These are phyloP conservation scores for Beauveria varroae DNA, from an alignment of 2,329 filamentous ascomycete species.

Conservation along the genomic window DNA sequence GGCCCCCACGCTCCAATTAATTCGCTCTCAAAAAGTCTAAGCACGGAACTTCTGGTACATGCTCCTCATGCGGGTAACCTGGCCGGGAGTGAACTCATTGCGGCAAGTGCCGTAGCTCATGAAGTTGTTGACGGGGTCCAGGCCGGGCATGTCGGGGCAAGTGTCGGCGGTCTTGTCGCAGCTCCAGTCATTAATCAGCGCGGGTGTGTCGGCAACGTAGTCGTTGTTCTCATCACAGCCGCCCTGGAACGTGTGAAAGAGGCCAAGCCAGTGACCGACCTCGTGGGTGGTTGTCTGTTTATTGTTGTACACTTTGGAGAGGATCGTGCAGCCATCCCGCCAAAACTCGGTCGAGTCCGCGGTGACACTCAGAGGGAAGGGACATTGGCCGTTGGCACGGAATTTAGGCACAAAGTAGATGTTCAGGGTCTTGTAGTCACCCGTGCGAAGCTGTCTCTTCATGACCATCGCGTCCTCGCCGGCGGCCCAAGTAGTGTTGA, in stretches of 20 bases:
- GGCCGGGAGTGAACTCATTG: conserved; percentile 12
- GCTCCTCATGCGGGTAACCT: conserved; percentile 9
- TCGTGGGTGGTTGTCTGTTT: conserved; percentile 26
- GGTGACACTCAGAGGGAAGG: conserved; percentile 29
- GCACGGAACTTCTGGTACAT: conserved; percentile 10
- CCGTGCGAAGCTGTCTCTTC: conserved; percentile 38
- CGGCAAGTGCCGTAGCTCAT: conserved; percentile 13
- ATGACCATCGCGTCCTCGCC: conserved; percentile 33
- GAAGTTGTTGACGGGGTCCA: conserved; percentile 13
- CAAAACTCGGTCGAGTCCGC: conserved; percentile 21
- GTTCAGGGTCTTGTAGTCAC: conserved; percentile 32
- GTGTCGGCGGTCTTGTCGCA: conserved; percentile 7
- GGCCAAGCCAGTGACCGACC: conserved; percentile 34
- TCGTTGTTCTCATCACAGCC: conserved; percentile 20
- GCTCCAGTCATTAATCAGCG: conserved; percentile 13
- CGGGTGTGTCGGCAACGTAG: conserved; percentile 19
- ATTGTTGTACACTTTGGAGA: conserved; percentile 24
- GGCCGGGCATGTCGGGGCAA: conserved; percentile 9
- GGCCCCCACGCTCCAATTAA: neutral
- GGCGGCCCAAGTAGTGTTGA: conserved; percentile 39
- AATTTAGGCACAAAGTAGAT: conserved; percentile 23
- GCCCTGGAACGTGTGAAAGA: conserved; percentile 33
- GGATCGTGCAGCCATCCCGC: conserved; percentile 33
- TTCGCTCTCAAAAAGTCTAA: neutral
- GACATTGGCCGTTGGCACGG: conserved; percentile 32